These are phyloP conservation scores for Paramecium primaurelia DNA, from an alignment of 73 alveolate species.

Conservation along the genomic window DNA sequence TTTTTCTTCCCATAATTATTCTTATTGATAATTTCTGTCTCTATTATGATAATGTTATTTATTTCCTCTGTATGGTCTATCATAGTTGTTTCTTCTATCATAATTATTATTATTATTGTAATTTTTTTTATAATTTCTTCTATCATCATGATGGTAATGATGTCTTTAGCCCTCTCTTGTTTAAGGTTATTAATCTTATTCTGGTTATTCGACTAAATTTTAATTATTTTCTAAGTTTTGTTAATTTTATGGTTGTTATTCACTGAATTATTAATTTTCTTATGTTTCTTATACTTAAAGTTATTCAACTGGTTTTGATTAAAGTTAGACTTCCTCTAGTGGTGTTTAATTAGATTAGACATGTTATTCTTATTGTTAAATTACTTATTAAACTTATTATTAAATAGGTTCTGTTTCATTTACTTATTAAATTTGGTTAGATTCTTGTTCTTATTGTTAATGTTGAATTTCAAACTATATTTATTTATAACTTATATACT, in stretches of 20 bases:
- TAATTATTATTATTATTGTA: background rate
- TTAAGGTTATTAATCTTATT: background rate
- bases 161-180: background rate
- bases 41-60: background rate
- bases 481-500: background rate
- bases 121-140: background rate
- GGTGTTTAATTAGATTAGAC: background rate
- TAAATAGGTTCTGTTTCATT: background rate
- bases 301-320: background rate
- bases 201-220: background rate
- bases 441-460: background rate
- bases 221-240: background rate
- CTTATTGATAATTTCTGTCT: background rate
- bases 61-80: slow-evolving; percentile 2
- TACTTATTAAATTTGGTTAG: background rate
- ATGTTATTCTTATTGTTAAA: background rate
- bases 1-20: background rate
- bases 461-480: background rate
- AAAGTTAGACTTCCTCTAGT: background rate
- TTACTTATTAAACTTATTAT: background rate
- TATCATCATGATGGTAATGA: background rate
- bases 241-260: background rate
- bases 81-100: background rate
- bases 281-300: background rate
- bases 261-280: background rate